phyloP scores from a whole-genome alignment of 2,329 filamentous ascomycete species.

The Fusarium sp. region DNA sequence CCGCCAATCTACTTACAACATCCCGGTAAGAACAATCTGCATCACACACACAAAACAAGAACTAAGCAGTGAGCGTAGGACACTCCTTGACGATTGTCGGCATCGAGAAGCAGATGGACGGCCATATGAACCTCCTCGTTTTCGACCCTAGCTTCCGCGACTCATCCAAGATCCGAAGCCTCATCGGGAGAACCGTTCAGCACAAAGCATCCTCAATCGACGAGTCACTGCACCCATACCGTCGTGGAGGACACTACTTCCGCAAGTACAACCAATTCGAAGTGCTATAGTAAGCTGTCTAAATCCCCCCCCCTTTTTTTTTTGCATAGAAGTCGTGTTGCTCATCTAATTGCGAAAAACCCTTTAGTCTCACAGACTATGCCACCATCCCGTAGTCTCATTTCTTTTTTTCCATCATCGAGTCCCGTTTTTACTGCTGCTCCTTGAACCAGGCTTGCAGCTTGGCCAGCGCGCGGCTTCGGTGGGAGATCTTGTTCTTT shows the following conservation, averaged over 20 bases:
- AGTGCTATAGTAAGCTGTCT: conserved; percentile 70
- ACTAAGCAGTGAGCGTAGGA: conserved; percentile 56
- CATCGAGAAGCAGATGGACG: conserved; percentile 75
- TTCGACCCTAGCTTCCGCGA: conserved; percentile 90
- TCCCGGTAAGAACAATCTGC: conserved; percentile 61
- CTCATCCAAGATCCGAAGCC: conserved; percentile 68
- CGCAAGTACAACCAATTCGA: conserved; percentile 82
- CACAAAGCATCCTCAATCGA: conserved; percentile 51
- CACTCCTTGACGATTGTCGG: conserved; percentile 94
- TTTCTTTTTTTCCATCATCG: not conserved
- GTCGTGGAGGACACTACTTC: conserved; percentile 75
- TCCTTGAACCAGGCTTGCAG: conserved; percentile 82
- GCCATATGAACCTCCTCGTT: conserved; percentile 77
- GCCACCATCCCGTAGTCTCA: conserved; percentile 2
- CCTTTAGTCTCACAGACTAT: conserved; percentile 32
- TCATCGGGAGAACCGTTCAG: conserved; percentile 62
- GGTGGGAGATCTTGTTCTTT: conserved; percentile 95
- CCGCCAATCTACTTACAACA: conserved; percentile 94
- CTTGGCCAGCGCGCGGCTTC: conserved; percentile 86
- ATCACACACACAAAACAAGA: not conserved
- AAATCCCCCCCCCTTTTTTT: too few relatives aligned
- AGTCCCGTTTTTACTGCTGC: conserved; percentile 33
- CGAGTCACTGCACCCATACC: conserved; percentile 75
- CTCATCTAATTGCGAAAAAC: conserved; percentile 3
- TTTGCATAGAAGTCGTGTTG: not conserved